Percentiles rank a stretch among this genome's conserved stretches.
Evolutionary conservation across 2,329 filamentous ascomycete species (phyloP).

Genomic region (Colletotrichum orbiculare): DNA sequence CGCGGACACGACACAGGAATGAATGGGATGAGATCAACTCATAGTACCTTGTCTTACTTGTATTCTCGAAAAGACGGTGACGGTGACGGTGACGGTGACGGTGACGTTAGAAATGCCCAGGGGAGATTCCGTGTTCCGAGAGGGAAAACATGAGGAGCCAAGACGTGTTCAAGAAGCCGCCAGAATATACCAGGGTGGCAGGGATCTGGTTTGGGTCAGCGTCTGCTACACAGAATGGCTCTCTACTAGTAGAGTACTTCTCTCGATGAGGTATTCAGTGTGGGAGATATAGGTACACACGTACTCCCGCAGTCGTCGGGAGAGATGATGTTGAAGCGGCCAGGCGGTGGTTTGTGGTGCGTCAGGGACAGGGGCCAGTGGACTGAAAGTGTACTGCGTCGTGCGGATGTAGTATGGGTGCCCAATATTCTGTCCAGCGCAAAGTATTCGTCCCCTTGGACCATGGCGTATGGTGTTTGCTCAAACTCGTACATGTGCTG

Average conservation of each 20-base stretch:
- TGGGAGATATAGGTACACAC: background rate
- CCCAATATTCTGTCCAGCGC: constrained; percentile 23
- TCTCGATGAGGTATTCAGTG: background rate
- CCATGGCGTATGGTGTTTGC: constrained; percentile 16
- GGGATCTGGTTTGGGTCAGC: constrained; percentile 9
- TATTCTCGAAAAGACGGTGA: constrained; percentile 36
- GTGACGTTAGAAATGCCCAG: constrained; percentile 33
- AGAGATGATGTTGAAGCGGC: background rate
- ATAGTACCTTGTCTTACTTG: constrained; percentile 6
- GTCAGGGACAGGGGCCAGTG: constrained; percentile 31
- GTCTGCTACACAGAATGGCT: too few species aligned
- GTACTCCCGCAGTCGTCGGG: background rate
- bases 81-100: constrained; percentile 34
- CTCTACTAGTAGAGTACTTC: background rate
- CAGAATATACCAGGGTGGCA: constrained; percentile 20
- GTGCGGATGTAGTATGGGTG: constrained; percentile 31
- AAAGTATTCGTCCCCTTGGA: constrained; percentile 5
- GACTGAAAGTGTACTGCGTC: background rate
- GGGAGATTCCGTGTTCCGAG: constrained; percentile 33
- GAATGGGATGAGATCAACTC: constrained; percentile 30
- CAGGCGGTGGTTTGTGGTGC: constrained; percentile 16
- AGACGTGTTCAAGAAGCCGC: constrained; percentile 33
- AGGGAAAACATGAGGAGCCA: constrained; percentile 33
- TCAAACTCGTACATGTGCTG: constrained; percentile 15
- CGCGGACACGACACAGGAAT: constrained; percentile 1